phyloP scores from a whole-genome alignment of 768 basidiomycete species.

The Rhizopogon sp. region DNA sequence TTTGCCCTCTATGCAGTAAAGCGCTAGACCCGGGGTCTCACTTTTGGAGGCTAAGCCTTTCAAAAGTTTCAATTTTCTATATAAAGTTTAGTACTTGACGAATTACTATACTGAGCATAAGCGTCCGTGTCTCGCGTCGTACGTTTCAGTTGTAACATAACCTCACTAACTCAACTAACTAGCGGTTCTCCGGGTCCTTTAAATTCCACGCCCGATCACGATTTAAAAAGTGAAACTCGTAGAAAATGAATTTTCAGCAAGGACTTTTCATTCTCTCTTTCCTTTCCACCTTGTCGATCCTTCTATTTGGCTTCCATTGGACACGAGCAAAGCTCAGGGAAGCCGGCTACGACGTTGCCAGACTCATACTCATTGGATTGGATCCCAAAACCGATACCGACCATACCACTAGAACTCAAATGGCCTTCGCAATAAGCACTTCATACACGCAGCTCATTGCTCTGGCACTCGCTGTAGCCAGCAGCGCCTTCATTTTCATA shows the following conservation, averaged over 20 bases:
- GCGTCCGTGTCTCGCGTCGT: no score
- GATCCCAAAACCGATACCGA: constrained; percentile 21
- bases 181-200: no score
- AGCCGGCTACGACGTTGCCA: constrained; percentile 53
- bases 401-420: neutral
- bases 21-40: no score
- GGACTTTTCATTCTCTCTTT: constrained; percentile 52
- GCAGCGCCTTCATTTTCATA: constrained; percentile 46
- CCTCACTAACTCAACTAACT: neutral
- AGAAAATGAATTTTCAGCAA: constrained; percentile 43
- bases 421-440: constrained; percentile 9
- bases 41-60: no score
- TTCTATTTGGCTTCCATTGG: constrained; percentile 40
- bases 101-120: no score
- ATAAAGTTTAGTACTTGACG: no score
- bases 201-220: neutral
- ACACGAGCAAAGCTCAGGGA: constrained; percentile 39
- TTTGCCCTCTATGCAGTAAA: no score
- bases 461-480: constrained; percentile 45
- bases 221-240: neutral
- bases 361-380: constrained; percentile 62
- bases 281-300: constrained; percentile 38
- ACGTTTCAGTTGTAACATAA: no score
- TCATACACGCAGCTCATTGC: constrained; percentile 42
- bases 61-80: no score